A percentile compares a stretch with the other conserved stretches of the same genome.
Conservation (phyloP, 306 rosid genomes). For the Corylus avellana region DNA sequence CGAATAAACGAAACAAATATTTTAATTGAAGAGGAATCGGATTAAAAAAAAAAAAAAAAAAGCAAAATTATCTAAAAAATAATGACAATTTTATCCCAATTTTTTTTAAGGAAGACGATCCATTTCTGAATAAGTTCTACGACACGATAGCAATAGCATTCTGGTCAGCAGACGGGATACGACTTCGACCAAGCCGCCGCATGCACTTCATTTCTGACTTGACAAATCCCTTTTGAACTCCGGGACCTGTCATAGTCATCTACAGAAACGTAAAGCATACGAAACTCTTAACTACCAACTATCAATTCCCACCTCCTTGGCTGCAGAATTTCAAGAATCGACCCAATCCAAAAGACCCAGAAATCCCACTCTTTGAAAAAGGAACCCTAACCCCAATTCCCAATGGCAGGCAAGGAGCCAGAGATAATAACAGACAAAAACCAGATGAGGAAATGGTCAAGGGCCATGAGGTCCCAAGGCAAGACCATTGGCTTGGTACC, state of each 20-base stretch:
- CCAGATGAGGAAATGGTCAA: constrained; percentile 77
- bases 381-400: constrained; percentile 1
- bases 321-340: not conserved
- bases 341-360: not conserved
- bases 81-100: too few relatives aligned
- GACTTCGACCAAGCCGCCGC: not conserved
- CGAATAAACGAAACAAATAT: too few relatives aligned
- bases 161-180: not conserved
- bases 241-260: not conserved
- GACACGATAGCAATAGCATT: too few relatives aligned
- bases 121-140: too few relatives aligned
- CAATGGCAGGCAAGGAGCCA: constrained; percentile 53
- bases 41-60: too few relatives aligned
- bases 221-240: not conserved
- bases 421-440: constrained; percentile 53
- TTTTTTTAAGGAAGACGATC: too few relatives aligned
- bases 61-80: too few relatives aligned
- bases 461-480: constrained; percentile 69
- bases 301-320: not conserved
- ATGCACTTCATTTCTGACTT: not conserved
- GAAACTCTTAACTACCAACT: not conserved
- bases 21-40: too few relatives aligned
- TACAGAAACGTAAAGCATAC: not conserved
- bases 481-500: constrained; percentile 67
- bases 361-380: not conserved